These are phyloP conservation scores for Collybia sp. DNA, from an alignment of 768 basidiomycete genomes.

Conservation along the genomic window DNA sequence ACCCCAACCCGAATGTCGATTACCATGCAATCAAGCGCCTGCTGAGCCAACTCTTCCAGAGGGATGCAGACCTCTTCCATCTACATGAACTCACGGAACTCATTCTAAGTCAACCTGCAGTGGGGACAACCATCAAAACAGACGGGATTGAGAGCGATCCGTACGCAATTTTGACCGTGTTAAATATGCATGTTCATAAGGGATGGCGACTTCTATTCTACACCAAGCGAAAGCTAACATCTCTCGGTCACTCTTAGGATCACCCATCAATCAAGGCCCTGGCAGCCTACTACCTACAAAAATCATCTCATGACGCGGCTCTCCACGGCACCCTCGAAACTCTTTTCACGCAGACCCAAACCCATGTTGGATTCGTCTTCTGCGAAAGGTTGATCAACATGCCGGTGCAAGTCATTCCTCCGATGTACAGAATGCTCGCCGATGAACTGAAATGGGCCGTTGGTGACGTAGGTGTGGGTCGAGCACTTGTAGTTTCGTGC, in stretches of 20 bases:
- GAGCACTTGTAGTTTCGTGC: neutral
- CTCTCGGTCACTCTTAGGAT: conserved; percentile 38
- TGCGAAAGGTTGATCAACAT: conserved; percentile 92
- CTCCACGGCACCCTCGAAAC: conserved; percentile 51
- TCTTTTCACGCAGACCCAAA: conserved; percentile 45
- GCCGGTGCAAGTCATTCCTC: conserved; percentile 89
- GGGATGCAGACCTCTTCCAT: conserved; percentile 70
- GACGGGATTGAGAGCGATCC: conserved; percentile 90
- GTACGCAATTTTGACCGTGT: conserved; percentile 78
- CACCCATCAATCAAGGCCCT: conserved; percentile 69
- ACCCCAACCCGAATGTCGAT: conserved; percentile 76
- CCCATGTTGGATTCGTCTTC: conserved; percentile 77
- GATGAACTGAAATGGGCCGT: conserved; percentile 78
- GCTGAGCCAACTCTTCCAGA: conserved; percentile 61
- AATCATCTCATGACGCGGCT: conserved; percentile 42
- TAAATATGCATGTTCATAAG: conserved; percentile 71
- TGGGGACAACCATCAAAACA: conserved; percentile 90
- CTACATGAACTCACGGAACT: conserved; percentile 76
- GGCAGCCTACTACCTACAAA: conserved; percentile 62
- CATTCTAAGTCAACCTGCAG: conserved; percentile 63
- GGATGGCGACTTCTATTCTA: conserved; percentile 26
- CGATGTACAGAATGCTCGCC: conserved; percentile 85
- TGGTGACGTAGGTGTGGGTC: conserved; percentile 45
- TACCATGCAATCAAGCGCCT: conserved; percentile 83
- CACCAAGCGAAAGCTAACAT: neutral